These are phyloP conservation scores for Misopates orontium DNA, from an alignment of 257 asterid genomes.

Conservation along the genomic window DNA sequence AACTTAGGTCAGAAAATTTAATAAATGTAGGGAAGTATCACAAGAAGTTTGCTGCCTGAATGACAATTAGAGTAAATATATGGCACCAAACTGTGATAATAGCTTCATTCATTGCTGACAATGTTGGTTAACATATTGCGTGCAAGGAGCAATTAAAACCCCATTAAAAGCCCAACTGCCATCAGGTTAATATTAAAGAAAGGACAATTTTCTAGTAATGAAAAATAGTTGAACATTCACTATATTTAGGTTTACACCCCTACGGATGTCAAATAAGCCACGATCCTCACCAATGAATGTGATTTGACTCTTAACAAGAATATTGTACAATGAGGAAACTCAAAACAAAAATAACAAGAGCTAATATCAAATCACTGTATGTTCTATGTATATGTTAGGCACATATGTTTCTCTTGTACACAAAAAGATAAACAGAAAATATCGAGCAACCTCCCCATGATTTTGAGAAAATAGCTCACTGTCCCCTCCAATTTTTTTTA, in stretches of 20 bases:
- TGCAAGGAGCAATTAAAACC: constrained; percentile 34
- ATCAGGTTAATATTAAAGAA: constrained; percentile 34
- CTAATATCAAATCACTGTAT: no score
- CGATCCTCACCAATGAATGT: constrained; percentile 14
- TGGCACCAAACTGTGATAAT: constrained; percentile 31
- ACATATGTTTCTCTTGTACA: no score
- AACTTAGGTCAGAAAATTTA: constrained; percentile 32
- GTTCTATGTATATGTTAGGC: no score
- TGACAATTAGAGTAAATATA: constrained; percentile 28
- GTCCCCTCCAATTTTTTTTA: no score
- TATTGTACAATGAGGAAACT: not conserved
- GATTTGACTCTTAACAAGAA: not conserved
- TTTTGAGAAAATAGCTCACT: no score
- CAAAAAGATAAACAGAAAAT: no score
- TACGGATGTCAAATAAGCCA: not conserved
- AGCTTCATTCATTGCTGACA: constrained; percentile 52
- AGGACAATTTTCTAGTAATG: constrained; percentile 1
- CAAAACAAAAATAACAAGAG: no score
- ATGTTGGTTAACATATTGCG: constrained; percentile 41
- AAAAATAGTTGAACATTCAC: no score
- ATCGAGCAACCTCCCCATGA: no score
- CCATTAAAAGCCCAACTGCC: constrained; percentile 51
- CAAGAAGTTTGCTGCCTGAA: constrained; percentile 50
- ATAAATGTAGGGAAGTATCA: constrained; percentile 42
- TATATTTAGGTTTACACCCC: constrained; percentile 24